Evolutionary conservation across 192 early-diverging fungal species (phyloP).

Genomic region (Anaeromyces robustus): DNA sequence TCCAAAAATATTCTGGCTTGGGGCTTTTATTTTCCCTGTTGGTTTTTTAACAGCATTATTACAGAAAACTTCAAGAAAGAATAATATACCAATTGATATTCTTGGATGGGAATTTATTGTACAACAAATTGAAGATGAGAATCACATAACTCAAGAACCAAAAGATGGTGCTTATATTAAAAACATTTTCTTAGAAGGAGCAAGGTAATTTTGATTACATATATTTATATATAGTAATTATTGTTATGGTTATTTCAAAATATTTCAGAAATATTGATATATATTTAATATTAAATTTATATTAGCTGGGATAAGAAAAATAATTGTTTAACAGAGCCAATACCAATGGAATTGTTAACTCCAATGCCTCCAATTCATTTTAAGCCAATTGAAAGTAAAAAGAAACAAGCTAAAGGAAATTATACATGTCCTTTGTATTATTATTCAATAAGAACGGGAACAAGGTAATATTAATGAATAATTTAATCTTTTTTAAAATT

Average conservation of each 20-base stretch:
- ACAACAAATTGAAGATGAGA: constrained; percentile 34
- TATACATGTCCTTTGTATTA: constrained; percentile 44
- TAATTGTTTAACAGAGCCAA: constrained; percentile 39
- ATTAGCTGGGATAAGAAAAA: constrained; percentile 36
- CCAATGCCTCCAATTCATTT: constrained; percentile 39
- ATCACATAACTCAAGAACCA: constrained; percentile 18
- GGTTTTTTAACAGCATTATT: constrained; percentile 27
- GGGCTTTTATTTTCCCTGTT: neutral
- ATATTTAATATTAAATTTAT: neutral
- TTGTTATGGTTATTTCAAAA: too few relatives aligned
- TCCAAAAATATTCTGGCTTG: neutral
- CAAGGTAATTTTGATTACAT: constrained; percentile 19
- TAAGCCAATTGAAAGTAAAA: constrained; percentile 38
- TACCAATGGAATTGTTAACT: constrained; percentile 41
- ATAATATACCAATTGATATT: constrained; percentile 34
- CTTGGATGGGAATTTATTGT: constrained; percentile 44
- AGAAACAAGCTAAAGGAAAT: constrained; percentile 30
- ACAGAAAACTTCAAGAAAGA: constrained; percentile 36
- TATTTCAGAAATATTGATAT: too few relatives aligned
- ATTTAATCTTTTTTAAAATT: too few relatives aligned
- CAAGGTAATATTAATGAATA: constrained; percentile 21
- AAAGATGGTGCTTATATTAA: constrained; percentile 46
- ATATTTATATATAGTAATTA: too few relatives aligned
- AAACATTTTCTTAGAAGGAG: constrained; percentile 40
- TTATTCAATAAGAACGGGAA: constrained; percentile 37